Evolutionary conservation across 176 grass and related monocot genomes (phyloP), one percentile per base, ranked within the genome.

Genomic region (Hsuehochloa calcarea): DNA sequence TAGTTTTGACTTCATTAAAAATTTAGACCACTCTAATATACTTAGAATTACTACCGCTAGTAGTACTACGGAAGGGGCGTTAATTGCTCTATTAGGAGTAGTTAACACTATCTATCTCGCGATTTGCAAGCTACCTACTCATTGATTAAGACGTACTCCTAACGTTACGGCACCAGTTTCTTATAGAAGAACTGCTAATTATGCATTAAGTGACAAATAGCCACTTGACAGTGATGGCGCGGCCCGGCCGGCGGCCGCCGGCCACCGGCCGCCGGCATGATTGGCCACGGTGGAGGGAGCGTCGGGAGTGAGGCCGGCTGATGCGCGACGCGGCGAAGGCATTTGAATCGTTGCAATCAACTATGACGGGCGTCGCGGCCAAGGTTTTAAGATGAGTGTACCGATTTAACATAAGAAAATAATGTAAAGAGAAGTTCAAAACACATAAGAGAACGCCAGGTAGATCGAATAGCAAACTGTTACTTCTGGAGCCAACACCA

Each of bases 81-180:
- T 26, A 52, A 29, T 27, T 40, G 1, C 34, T 70, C 6, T 6
- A 4, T 40, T 37, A 40, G 25, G 3, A 34, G 41, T 20, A 22
- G 61, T 55, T 65, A 55, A 41, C 72, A 12, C 41, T 13, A 20
- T 44, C 70, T 29, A 27, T 55, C 31, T 55, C 1, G 34, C 4
- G 35, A 29, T 65, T 58, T 56, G 49, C 74, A 78, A 31, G 50
- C 15, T 47, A 85, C 64, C 50, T 59, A 85, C 74, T 56, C 34
- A 68, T 43, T 1, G 74, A 85, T 49, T 70, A n/a, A 59, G 83
- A 78, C 73, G 68, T 23, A 15, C 75, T 68, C 46, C 49, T 58
- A 68, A 58, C 83, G 3, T 10, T 17, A 40, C 37, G 29, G 26
- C 6, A 55, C 19, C 20, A 16, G 35, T 25, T 63, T 72, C 38